A percentile compares a stretch with the other conserved stretches of the same genome.
phyloP scores from a whole-genome alignment of 352 stramenopile genomes.

The Phytophthora capsici region DNA sequence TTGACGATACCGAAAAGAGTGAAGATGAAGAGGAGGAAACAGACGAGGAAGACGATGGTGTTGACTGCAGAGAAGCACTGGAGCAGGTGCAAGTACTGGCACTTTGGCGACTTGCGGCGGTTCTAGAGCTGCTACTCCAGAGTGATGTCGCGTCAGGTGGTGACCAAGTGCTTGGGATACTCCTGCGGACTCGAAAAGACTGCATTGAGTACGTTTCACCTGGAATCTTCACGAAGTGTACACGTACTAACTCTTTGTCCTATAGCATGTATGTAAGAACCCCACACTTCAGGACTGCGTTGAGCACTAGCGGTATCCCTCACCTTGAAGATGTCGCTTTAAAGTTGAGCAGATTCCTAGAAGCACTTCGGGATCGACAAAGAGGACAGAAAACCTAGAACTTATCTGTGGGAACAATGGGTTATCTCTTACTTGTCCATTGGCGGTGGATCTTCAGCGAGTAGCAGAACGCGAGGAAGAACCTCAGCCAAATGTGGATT shows the following conservation, averaged over 20 bases:
- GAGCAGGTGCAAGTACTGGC: conserved; percentile 27
- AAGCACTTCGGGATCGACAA: conserved; percentile 27
- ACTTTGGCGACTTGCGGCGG: conserved; percentile 54
- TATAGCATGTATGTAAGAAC: conserved; percentile 60
- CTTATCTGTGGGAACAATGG: neutral
- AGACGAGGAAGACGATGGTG: conserved; percentile 6
- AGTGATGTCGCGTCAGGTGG: conserved; percentile 9
- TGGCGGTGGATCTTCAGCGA: conserved; percentile 72
- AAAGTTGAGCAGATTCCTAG: conserved; percentile 45
- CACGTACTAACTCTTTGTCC: conserved; percentile 10
- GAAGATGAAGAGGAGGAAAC: conserved; percentile 2
- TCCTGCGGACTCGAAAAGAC: conserved; percentile 43
- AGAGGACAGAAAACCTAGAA: conserved; percentile 9
- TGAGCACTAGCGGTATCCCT: conserved; percentile 24
- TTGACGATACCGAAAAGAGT: neutral
- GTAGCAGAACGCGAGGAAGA: conserved; percentile 76
- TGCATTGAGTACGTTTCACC: conserved; percentile 53
- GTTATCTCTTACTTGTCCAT: conserved; percentile 23
- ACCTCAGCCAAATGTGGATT: conserved; percentile 87
- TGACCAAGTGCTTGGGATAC: conserved; percentile 29
- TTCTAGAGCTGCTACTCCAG: conserved; percentile 49
- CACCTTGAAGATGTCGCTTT: conserved; percentile 42
- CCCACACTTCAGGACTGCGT: conserved; percentile 28
- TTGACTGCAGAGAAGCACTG: conserved; percentile 22
- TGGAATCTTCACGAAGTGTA: neutral